Evolutionary conservation across 305 asterid genomes (phyloP).

Genomic region (Solanum hybrid): DNA sequence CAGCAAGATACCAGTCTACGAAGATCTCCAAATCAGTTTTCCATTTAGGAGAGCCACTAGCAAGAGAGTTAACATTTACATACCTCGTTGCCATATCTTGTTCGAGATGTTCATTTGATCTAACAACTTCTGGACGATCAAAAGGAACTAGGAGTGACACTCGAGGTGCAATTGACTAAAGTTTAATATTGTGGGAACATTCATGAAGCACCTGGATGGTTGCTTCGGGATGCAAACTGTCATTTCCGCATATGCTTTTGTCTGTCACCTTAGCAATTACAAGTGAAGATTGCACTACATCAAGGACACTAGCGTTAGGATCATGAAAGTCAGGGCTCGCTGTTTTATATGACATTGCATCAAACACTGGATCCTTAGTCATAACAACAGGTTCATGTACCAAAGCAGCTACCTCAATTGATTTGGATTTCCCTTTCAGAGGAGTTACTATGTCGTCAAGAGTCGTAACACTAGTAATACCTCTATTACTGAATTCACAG

Average conservation of each 20-base stretch:
- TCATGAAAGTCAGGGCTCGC: neutral
- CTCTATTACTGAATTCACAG: neutral
- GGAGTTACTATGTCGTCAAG: neutral
- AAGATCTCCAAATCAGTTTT: neutral
- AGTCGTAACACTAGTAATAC: neutral
- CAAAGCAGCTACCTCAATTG: neutral
- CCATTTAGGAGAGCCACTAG: neutral
- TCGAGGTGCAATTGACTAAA: no score
- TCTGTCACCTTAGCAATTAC: neutral
- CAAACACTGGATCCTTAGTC: neutral
- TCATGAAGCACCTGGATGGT: neutral
- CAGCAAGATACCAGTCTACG: neutral
- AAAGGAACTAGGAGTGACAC: no score
- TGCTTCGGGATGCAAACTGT: neutral
- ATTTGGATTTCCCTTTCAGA: neutral
- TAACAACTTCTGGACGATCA: no score
- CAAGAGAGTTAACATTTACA: no score
- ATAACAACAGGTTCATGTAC: neutral
- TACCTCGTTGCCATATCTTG: no score
- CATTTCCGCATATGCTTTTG: neutral
- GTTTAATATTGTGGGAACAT: no score
- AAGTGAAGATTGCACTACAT: neutral
- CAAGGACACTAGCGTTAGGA: neutral
- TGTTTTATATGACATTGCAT: no score
- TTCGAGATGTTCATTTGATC: no score